phyloP scores from a whole-genome alignment of 805 yeast genomes.

The Candida broadrunensis region DNA sequence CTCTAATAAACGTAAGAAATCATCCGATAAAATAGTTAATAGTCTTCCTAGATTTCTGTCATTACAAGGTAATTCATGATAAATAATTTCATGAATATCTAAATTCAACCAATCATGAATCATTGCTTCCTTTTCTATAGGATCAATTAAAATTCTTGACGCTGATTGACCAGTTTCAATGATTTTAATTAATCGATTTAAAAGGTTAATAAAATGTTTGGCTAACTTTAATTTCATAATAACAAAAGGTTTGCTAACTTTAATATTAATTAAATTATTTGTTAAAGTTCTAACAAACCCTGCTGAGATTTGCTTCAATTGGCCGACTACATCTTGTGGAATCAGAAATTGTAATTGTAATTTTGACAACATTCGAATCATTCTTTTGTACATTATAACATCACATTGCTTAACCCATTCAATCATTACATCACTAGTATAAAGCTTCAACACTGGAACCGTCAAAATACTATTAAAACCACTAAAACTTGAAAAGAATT shows the following conservation, averaged over 20 bases:
- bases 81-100: conserved; percentile 43
- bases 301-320: conserved; percentile 52
- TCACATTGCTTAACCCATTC: conserved; percentile 75
- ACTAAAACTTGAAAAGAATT: conserved; percentile 50
- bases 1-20: conserved; percentile 28
- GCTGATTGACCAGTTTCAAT: conserved; percentile 53
- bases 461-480: conserved; percentile 57
- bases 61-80: conserved; percentile 53
- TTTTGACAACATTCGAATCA: conserved; percentile 59
- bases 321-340: conserved; percentile 52
- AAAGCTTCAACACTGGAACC: conserved; percentile 58
- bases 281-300: conserved; percentile 48
- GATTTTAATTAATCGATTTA: conserved; percentile 53
- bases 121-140: conserved; percentile 49
- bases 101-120: conserved; percentile 56
- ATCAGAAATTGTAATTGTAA: conserved; percentile 52
- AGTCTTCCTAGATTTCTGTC: conserved; percentile 25
- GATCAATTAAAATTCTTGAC: conserved; percentile 41
- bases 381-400: conserved; percentile 50
- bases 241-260: conserved; percentile 50
- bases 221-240: conserved; percentile 54
- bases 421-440: conserved; percentile 44
- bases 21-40: conserved; percentile 30
- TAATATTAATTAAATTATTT: conserved; percentile 25
- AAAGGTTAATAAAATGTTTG: conserved; percentile 48